A percentile compares a stretch with the other conserved stretches of the same genome.
Evolutionary conservation across 176 grass and related monocot genomes (phyloP).

Genomic region (Triticum turgidum): DNA sequence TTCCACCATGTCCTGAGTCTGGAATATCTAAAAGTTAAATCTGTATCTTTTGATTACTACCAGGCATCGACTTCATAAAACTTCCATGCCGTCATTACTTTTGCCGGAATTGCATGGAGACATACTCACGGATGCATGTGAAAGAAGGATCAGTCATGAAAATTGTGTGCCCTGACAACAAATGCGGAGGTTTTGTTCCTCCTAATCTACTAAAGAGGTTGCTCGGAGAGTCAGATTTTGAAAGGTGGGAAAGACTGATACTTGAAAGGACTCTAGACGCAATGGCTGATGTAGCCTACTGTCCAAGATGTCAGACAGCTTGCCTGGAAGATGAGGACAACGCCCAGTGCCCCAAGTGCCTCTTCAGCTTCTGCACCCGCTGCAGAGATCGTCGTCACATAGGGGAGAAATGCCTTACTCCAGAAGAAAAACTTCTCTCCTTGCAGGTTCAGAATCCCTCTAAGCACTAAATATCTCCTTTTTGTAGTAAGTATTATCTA

Average conservation of each 20-base stretch:
- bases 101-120: slow-evolving; percentile 59
- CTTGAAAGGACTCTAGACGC: slow-evolving; percentile 53
- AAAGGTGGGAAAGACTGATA: slow-evolving; percentile 55
- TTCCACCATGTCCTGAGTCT: not conserved
- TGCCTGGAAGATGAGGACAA: slow-evolving; percentile 60
- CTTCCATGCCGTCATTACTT: slow-evolving; percentile 58
- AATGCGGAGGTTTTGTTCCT: slow-evolving; percentile 42
- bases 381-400: slow-evolving; percentile 49
- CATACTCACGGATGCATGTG: slow-evolving; percentile 58
- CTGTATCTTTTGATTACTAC: slow-evolving; percentile 6
- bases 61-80: slow-evolving; percentile 48
- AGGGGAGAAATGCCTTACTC: slow-evolving; percentile 48
- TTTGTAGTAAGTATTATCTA: not conserved
- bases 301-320: slow-evolving; percentile 57
- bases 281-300: slow-evolving; percentile 55
- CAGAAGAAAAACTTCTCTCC: slow-evolving; percentile 43
- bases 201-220: slow-evolving; percentile 49
- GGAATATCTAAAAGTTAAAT: not conserved
- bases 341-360: slow-evolving; percentile 57
- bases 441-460: slow-evolving; percentile 31
- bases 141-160: slow-evolving; percentile 54
- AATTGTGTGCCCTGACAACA: slow-evolving; percentile 46
- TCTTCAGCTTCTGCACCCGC: slow-evolving; percentile 52
- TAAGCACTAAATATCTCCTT: not conserved
- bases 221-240: slow-evolving; percentile 53